Conservation (phyloP, 257 asterid genomes). For the Anisodus tanguticus region DNA sequence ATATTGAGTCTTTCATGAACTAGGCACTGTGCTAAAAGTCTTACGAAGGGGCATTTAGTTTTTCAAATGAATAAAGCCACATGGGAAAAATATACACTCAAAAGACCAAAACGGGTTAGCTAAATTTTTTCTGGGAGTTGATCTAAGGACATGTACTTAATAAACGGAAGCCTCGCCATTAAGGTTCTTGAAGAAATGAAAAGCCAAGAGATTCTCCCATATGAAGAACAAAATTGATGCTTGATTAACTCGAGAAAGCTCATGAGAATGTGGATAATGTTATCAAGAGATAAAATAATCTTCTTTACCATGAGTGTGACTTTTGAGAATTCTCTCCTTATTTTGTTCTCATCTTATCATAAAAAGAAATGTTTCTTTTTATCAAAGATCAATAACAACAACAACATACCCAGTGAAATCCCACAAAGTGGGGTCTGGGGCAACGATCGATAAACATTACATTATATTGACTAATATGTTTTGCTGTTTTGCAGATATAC, state of each 20-base stretch:
- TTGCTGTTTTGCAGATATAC: constrained; percentile 57
- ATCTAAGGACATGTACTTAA: constrained; percentile 10
- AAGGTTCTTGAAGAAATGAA: constrained; percentile 12
- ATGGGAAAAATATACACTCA: neutral
- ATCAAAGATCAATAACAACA: neutral
- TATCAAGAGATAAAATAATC: constrained; percentile 16
- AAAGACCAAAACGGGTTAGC: constrained; percentile 13
- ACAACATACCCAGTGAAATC: constrained; percentile 12
- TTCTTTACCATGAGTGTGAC: neutral
- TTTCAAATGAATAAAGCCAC: neutral
- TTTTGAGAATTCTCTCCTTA: constrained; percentile 15
- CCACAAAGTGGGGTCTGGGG: neutral
- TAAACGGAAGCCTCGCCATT: neutral
- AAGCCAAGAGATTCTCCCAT: neutral
- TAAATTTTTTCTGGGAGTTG: neutral
- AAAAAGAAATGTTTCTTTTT: neutral
- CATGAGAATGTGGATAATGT: neutral
- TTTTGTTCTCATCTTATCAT: constrained; percentile 16
- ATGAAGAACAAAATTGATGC: neutral
- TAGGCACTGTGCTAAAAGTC: neutral
- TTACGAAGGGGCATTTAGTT: constrained; percentile 14
- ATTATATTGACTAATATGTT: neutral
- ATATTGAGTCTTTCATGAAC: constrained; percentile 7
- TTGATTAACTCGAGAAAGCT: neutral
- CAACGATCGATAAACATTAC: neutral